These are phyloP conservation scores for Ustilaginoidea virens DNA, from an alignment of 2,329 filamentous ascomycete species.

Conservation along the genomic window DNA sequence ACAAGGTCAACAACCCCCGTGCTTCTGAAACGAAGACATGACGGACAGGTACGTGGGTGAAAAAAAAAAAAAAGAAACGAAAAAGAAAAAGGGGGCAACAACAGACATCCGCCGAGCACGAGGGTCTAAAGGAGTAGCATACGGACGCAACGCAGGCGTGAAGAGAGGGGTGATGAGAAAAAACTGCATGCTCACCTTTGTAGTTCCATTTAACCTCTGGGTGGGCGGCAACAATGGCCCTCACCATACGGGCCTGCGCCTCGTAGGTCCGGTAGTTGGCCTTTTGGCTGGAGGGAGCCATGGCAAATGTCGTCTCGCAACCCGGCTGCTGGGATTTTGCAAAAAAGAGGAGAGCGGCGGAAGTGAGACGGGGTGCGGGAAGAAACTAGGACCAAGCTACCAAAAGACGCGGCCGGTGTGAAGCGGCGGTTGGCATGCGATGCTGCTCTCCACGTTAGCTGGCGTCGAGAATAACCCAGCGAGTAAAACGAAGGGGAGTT, in stretches of 20 bases:
- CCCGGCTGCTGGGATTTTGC: too few species aligned
- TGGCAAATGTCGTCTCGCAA: too few species aligned
- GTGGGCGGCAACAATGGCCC: slow-evolving; percentile 44
- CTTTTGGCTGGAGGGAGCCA: slow-evolving; percentile 23
- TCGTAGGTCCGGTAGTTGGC: slow-evolving; percentile 47
- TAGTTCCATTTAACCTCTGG: slow-evolving; percentile 41
- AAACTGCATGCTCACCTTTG: slow-evolving; percentile 32
- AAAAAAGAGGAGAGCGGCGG: too few species aligned
- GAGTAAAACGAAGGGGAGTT: too few species aligned
- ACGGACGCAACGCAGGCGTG: background rate
- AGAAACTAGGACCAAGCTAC: too few species aligned
- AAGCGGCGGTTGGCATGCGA: too few species aligned
- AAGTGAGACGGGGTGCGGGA: too few species aligned
- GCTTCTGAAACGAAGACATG: slow-evolving; percentile 1
- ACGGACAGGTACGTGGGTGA: background rate
- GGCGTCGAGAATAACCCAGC: too few species aligned
- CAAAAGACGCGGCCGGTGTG: too few species aligned
- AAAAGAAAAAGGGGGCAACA: background rate
- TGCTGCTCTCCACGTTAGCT: too few species aligned
- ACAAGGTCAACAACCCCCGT: slow-evolving; percentile 16
- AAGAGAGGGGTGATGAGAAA: slow-evolving; percentile 3
- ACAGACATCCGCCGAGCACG: too few species aligned
- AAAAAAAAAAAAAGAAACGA: background rate
- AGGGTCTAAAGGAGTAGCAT: background rate
- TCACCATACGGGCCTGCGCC: slow-evolving; percentile 41